Evolutionary conservation across 2,329 filamentous ascomycete species (phyloP), one percentile per base, ranked within the genome.

Genomic region (Xylaria arbuscula): DNA sequence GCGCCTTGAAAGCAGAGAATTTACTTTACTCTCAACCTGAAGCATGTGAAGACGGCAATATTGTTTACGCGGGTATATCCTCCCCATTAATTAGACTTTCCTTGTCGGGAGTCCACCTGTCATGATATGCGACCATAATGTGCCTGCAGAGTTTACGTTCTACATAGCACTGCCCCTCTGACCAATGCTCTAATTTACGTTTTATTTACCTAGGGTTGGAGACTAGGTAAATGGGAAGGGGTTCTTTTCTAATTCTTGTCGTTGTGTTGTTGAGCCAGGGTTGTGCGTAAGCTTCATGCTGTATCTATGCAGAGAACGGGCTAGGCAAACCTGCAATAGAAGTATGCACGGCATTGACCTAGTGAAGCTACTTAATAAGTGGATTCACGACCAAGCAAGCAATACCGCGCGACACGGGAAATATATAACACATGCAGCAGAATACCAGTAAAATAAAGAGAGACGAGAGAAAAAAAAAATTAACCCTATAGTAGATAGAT

Each of bases 291-390:
- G 61, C 53, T 40, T 36, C 42, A 64, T 64, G 53, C 40, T 34
- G 45, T 50, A 34, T 34, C 34, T 50, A 34, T 54, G 59, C 59
- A 24, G 24, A 62, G 60, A 62, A 55, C 36, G n/a, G 48, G 63
- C 50, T 24, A 40, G 63, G 19, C 56, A 47, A 51, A 28, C 32
- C 40, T 32, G 58, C 50, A 19, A 22, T 51, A 48, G 24, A n/a
- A n/a, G 38, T 45, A 65, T 59, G 61, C 61, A 64, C 55, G 53
- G 53, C 61, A 57, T 65, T 65, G 55, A 28, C 62, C 36, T 51
- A 36, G 47, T 28, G 28, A 3, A 28, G 5, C 28, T 28, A 28
- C 28, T 24, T 15, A 53, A 59, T 62, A 55, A 54, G 51, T 17
- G 60, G 40, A 24, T n/a, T 47, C 24, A 32, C 28, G n/a, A 48